Evolutionary conservation across 179 eudicot species (phyloP), one percentile per base, ranked within the genome.

Genomic region (Pouteria campechiana): DNA sequence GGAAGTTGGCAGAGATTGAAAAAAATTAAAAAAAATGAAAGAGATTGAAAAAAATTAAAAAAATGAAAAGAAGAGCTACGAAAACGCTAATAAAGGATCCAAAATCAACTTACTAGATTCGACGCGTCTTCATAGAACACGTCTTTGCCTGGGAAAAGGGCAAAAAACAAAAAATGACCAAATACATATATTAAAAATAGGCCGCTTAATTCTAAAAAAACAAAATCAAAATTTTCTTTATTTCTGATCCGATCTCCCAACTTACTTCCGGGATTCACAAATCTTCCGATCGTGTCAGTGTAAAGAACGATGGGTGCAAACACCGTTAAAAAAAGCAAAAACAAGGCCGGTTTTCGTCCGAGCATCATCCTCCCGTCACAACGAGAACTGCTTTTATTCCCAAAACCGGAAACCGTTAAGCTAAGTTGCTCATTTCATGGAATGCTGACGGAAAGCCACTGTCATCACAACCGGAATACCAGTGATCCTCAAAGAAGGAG

Each of bases 301-400:
- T 70, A 88, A 31, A 88, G 68, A 46, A 88, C 66, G 48, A 88
- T 71, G 1, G 92, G 94, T 44, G 87, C 72, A 16, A 88, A 36
- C 50, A 88, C 94, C 0, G 94, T 83, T 21, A 88, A 54, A 33
- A 74, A 46, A 25, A 88, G 68, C 69, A 88, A 60, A 16, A 59
- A 52, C 41, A 77, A 21, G 10, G 75, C 74, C 4, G 75, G 55
- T 25, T 51, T 70, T 41, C 77, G 59, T 36, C 70, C 11, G 52
- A 60, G 65, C 67, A 74, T 49, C 60, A 51, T 58, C 52, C 21
- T 13, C 14, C 44, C 21, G n/a, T 17, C 44, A 40, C 44, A n/a
- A n/a, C n/a, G n/a, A n/a, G n/a, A n/a, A n/a, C n/a, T n/a, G n/a
- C n/a, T n/a, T n/a, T n/a, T n/a, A n/a, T n/a, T n/a, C n/a, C n/a